These are phyloP conservation scores for Colletotrichum aenigma DNA, from an alignment of 2,329 filamentous ascomycete genomes.

Conservation along the genomic window DNA sequence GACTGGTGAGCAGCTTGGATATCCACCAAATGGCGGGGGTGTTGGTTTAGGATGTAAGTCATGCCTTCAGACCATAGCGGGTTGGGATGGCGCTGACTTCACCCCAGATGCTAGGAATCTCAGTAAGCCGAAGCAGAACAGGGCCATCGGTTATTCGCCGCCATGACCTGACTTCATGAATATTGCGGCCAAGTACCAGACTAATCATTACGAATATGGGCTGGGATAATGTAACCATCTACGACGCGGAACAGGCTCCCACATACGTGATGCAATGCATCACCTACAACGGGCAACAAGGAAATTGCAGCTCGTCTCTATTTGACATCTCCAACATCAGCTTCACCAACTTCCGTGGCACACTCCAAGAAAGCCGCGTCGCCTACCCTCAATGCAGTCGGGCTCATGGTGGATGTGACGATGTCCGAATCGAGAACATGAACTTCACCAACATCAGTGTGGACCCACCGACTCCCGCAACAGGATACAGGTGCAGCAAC, in stretches of 20 bases:
- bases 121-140: background rate
- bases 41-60: background rate
- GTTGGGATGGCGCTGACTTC: accelerated
- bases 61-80: accelerated
- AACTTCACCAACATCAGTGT: background rate
- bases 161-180: too few species aligned
- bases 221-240: background rate
- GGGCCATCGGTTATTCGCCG: too few species aligned
- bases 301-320: background rate
- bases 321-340: conserved; percentile 1
- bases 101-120: background rate
- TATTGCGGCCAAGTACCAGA: accelerated
- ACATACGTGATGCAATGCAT: background rate
- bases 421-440: background rate
- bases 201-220: background rate
- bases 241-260: background rate
- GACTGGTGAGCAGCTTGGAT: background rate
- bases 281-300: background rate
- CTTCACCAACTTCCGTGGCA: background rate
- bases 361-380: background rate
- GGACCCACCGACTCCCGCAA: background rate
- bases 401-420: background rate
- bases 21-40: background rate
- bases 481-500: background rate
- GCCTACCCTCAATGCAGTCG: background rate